A percentile compares a stretch with the other conserved stretches of the same genome.
Conservation (phyloP, 305 asterid species). For the Solanum hybrid region DNA sequence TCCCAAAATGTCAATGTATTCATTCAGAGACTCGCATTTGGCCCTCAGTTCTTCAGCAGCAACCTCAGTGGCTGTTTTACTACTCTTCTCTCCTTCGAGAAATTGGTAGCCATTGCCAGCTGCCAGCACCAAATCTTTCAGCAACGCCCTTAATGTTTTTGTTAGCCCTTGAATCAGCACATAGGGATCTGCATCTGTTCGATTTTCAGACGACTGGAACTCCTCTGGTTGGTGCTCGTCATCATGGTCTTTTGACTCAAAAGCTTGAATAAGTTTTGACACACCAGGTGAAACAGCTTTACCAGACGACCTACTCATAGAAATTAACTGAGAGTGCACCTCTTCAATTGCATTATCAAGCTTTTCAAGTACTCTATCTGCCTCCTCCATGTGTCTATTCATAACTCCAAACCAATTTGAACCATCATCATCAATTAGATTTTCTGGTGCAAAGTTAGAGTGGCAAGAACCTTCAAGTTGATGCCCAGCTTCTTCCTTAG, state of each 20-base stretch:
- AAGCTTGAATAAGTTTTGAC: slow-evolving; percentile 79
- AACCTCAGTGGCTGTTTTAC: slow-evolving; percentile 28
- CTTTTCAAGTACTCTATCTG: slow-evolving; percentile 35
- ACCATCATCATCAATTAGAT: neutral
- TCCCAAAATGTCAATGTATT: slow-evolving; percentile 50
- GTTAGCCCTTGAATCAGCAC: slow-evolving; percentile 32
- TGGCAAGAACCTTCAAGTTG: slow-evolving; percentile 6
- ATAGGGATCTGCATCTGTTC: slow-evolving; percentile 34
- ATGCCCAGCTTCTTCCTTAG: slow-evolving; percentile 31
- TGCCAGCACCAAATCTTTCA: slow-evolving; percentile 37
- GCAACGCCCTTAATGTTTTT: slow-evolving; percentile 32
- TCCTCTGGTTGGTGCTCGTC: slow-evolving; percentile 51
- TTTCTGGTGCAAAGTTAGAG: neutral
- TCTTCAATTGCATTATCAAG: slow-evolving; percentile 66
- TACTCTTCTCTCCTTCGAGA: slow-evolving; percentile 36
- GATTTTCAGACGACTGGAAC: slow-evolving; percentile 28
- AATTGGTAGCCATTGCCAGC: slow-evolving; percentile 42
- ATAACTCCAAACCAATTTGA: slow-evolving; percentile 34
- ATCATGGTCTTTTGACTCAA: slow-evolving; percentile 47
- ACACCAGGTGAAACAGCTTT: slow-evolving; percentile 54
- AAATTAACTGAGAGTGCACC: slow-evolving; percentile 41
- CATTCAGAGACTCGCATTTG: slow-evolving; percentile 33
- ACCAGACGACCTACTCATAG: slow-evolving; percentile 36
- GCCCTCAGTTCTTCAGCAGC: slow-evolving; percentile 27
- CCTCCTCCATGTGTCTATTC: slow-evolving; percentile 51